Percentiles rank a stretch among this genome's conserved stretches.
Evolutionary conservation across 768 basidiomycete species (phyloP).

Genomic region (Russula compacta): DNA sequence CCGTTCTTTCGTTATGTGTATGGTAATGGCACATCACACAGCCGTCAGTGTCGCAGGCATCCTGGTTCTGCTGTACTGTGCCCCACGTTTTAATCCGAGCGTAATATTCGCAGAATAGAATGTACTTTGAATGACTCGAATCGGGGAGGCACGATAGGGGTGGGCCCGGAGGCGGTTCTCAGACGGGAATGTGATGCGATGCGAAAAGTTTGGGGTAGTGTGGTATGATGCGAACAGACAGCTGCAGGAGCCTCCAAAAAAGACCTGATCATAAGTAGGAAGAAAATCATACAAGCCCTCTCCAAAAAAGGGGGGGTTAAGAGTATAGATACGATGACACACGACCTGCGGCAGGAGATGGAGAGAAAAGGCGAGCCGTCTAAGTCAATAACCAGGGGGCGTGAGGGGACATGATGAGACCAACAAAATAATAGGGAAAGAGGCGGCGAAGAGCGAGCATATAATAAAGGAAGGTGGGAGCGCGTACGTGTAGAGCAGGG

Average conservation of each 20-base stretch:
- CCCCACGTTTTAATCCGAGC: too few species aligned
- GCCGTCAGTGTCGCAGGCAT: too few species aligned
- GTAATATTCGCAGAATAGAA: too few species aligned
- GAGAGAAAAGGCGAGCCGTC: background rate
- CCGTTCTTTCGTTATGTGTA: too few species aligned
- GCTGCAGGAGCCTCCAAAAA: constrained; percentile 2
- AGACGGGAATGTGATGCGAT: background rate
- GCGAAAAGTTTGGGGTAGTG: background rate
- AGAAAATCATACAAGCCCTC: constrained; percentile 8
- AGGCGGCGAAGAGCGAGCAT: background rate
- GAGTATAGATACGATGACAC: constrained; percentile 9
- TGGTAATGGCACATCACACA: too few species aligned
- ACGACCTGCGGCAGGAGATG: background rate
- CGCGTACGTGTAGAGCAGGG: background rate
- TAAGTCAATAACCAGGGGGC: background rate
- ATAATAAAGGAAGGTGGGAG: background rate
- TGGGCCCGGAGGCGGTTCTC: background rate
- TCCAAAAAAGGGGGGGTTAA: background rate
- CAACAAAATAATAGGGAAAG: background rate
- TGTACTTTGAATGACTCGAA: too few species aligned
- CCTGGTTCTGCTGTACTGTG: too few species aligned
- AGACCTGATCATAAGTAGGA: constrained; percentile 12
- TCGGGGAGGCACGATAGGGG: too few species aligned
- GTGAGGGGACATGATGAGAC: background rate
- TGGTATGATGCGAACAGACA: background rate